phyloP scores from a whole-genome alignment of 352 stramenopile species.

The Pythium grandisporangium region DNA sequence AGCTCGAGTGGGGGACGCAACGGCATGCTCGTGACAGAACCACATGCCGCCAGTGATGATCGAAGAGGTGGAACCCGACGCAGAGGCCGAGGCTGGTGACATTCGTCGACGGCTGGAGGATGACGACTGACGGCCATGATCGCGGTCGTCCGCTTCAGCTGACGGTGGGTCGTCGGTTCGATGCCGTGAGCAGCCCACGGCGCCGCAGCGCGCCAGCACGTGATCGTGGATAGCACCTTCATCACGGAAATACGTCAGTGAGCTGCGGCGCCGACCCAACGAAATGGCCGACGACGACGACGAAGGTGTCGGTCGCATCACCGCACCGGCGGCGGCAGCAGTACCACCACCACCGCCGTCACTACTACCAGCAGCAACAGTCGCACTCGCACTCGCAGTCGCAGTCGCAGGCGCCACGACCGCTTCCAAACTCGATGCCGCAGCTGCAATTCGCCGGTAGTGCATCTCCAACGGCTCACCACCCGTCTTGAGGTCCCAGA shows the following conservation, averaged over 20 bases:
- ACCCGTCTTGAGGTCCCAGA: constrained; percentile 53
- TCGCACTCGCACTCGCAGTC: too few relatives aligned
- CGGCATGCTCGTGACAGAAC: constrained; percentile 10
- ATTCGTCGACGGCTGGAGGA: background rate
- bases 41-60: constrained; percentile 2
- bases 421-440: too few relatives aligned
- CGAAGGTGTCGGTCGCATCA: too few relatives aligned
- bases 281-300: background rate
- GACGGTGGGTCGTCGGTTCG: background rate
- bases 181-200: constrained; percentile 5
- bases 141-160: background rate
- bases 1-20: constrained; percentile 3
- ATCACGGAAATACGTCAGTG: constrained; percentile 28
- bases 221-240: constrained; percentile 23
- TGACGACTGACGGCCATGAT: background rate
- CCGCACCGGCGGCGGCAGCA: too few relatives aligned
- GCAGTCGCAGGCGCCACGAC: too few relatives aligned
- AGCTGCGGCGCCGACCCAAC: constrained; percentile 8
- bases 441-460: constrained; percentile 7
- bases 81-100: too few relatives aligned
- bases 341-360: too few relatives aligned
- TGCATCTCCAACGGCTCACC: constrained; percentile 29
- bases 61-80: background rate
- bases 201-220: constrained; percentile 31
- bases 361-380: too few relatives aligned